Conservation (phyloP, 2,329 filamentous ascomycete species). For the Orbilia javanica region DNA sequence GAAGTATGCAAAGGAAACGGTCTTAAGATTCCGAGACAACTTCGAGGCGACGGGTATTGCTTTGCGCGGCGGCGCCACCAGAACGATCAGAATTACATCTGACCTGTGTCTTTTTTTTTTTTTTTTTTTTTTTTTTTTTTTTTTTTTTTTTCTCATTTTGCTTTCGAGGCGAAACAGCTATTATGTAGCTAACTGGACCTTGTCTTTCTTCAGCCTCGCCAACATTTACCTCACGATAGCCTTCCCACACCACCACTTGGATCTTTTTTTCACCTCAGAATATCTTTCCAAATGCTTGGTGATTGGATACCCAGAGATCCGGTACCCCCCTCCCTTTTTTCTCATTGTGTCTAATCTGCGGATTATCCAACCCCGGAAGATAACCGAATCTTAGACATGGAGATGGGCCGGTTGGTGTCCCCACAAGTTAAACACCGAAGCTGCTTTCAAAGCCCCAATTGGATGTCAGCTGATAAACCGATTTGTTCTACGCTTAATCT, state of each 20-base stretch:
- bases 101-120: not conserved
- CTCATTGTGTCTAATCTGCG: constrained; percentile 11
- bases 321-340: constrained; percentile 28
- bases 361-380: constrained; percentile 55
- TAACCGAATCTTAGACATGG: constrained; percentile 58
- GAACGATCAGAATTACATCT: not conserved
- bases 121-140: no score
- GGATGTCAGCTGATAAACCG: constrained; percentile 52
- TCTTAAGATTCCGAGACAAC: constrained; percentile 6
- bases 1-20: constrained; percentile 19
- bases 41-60: constrained; percentile 13
- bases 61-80: no score
- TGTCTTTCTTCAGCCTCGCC: constrained; percentile 17
- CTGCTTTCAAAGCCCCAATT: constrained; percentile 7
- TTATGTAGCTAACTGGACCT: constrained; percentile 7
- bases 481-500: no score
- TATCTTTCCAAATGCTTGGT: constrained; percentile 25
- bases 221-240: constrained; percentile 12
- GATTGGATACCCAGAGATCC: constrained; percentile 33
- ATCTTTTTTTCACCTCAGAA: not conserved
- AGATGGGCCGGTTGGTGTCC: constrained; percentile 39
- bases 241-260: not conserved
- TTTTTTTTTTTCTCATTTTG: not conserved
- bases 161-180: constrained; percentile 5
- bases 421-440: constrained; percentile 6